Evolutionary conservation across 257 asterid species (phyloP).

Genomic region (Gentiana macrophylla): DNA sequence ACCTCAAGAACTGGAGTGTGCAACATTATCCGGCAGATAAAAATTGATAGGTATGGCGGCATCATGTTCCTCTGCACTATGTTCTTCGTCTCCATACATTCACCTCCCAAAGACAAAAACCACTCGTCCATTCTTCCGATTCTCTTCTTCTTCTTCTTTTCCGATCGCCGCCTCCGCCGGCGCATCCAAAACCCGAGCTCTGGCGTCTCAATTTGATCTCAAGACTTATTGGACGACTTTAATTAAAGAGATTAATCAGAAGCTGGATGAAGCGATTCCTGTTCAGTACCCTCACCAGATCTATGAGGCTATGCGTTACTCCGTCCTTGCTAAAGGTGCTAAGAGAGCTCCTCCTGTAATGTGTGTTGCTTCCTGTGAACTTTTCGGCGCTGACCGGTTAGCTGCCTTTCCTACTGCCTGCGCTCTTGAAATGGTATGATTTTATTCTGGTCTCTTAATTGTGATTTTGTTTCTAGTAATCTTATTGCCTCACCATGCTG

Average conservation of each 20-base stretch:
- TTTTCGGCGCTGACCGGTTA: constrained; percentile 67
- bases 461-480: not conserved
- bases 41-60: not conserved
- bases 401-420: constrained; percentile 99
- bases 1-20: not conserved
- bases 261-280: constrained; percentile 79
- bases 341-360: constrained; percentile 92
- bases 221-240: constrained; percentile 74
- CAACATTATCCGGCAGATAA: not conserved
- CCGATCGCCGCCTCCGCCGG: not conserved
- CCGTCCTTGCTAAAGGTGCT: constrained; percentile 78
- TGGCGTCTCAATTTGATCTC: constrained; percentile 51
- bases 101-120: constrained; percentile 8
- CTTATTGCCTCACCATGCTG: not conserved
- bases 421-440: constrained; percentile 86
- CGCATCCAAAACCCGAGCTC: not conserved
- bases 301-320: constrained; percentile 95
- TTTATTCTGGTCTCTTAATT: not conserved
- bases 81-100: constrained; percentile 9
- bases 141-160: constrained; percentile 24
- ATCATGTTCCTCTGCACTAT: constrained; percentile 16
- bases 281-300: constrained; percentile 79
- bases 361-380: constrained; percentile 95
- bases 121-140: constrained; percentile 22
- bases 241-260: constrained; percentile 63